Evolutionary conservation across 164 flowering plant genomes (phyloP), one percentile per base, ranked within the genome.

Genomic region (Nymphaea colorata): DNA sequence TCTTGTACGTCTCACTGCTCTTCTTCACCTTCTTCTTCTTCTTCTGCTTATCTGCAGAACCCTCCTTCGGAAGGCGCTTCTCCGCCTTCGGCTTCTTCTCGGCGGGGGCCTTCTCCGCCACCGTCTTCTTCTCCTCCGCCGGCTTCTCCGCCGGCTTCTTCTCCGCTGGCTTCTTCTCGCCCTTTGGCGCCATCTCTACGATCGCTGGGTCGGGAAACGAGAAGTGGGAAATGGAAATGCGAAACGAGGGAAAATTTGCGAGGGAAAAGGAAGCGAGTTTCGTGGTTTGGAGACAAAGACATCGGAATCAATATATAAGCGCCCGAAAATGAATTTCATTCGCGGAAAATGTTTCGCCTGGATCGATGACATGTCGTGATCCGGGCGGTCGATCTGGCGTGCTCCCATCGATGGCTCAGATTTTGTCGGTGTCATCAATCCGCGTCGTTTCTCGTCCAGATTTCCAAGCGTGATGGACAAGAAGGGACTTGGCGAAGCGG

Each of bases 1-100:
- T 73, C 68, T 73, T 73, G 66, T 73, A 73, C 0, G 75, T 25
- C 36, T 25, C 36, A 25, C 36, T 25, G 68, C 59, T 73, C 75
- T 62, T 53, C 43, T 61, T 71, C 66, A 44, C 36, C 36, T 25
- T 25, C 36, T 25, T 25, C 36, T 25, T 25, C 36, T 25, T 25
- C 36, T 25, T 25, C 36, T 25, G 36, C 36, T 25, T 25, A 25
- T 25, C 36, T 25, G 36, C 36, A 25, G 36, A 25, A 25, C 36
- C 36, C 36, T 25, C 36, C 36, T 25, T 25, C 36, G 36, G 36
- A 25, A 25, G 36, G 36, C 36, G 36, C 36, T 25, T 25, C 36
- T 25, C 36, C 36, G 36, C 36, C 36, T 25, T 25, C 36, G 36
- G 36, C 36, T 25, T 25, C 36, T 25, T 25, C 36, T 25, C 36